Evolutionary conservation across 2,329 filamentous ascomycete species (phyloP).

Genomic region (Cladophialophora yegresii): DNA sequence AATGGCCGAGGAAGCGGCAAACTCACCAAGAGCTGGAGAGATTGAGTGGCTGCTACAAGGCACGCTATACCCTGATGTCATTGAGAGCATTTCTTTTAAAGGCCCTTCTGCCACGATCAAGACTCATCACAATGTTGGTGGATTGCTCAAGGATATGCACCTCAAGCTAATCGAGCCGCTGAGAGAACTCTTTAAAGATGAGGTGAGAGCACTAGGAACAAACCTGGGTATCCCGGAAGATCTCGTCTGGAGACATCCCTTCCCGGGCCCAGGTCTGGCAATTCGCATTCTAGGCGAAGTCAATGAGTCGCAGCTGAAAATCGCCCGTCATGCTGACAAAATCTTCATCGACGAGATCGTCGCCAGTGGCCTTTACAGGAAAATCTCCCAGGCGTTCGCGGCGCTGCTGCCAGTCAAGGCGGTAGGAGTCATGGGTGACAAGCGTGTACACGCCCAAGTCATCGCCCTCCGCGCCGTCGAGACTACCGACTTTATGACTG

Average conservation of each 20-base stretch:
- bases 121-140: conserved; percentile 72
- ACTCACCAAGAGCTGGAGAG: conserved; percentile 68
- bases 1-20: conserved; percentile 70
- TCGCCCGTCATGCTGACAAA: conserved; percentile 57
- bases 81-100: conserved; percentile 72
- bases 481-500: conserved; percentile 72
- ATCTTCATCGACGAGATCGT: conserved; percentile 52
- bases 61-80: conserved; percentile 75
- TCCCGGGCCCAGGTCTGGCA: conserved; percentile 73
- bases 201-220: conserved; percentile 70
- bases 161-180: conserved; percentile 69
- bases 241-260: conserved; percentile 77
- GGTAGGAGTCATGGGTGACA: conserved; percentile 70
- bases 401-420: conserved; percentile 66
- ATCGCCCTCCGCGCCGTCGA: conserved; percentile 64
- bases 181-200: conserved; percentile 79
- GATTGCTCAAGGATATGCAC: conserved; percentile 63
- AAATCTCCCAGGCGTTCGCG: conserved; percentile 71
- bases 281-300: conserved; percentile 84
- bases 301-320: conserved; percentile 74
- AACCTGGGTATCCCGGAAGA: conserved; percentile 70
- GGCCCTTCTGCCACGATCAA: conserved; percentile 72
- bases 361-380: conserved; percentile 49
- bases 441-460: conserved; percentile 65
- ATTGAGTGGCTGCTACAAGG: conserved; percentile 88